Evolutionary conservation across 441 rosid genomes (phyloP).

Genomic region (Bruguiera hainesii): DNA sequence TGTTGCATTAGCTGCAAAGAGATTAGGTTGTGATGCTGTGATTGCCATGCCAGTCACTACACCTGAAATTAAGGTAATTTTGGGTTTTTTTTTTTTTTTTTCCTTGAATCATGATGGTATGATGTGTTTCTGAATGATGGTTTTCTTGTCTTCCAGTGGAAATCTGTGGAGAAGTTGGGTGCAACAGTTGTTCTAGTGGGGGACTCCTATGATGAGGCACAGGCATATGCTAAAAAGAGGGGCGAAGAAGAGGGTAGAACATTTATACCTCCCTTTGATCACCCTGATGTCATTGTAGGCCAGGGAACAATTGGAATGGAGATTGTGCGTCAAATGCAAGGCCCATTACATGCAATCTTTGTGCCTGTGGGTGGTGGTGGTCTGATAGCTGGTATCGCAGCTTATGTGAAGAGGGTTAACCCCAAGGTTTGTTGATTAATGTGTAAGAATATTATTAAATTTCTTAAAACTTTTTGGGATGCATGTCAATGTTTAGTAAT

Average conservation of each 20-base stretch:
- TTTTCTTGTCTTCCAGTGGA: slow-evolving; percentile 53
- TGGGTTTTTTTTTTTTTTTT: not conserved
- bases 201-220: slow-evolving; percentile 93
- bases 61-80: slow-evolving; percentile 80
- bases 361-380: slow-evolving; percentile 99
- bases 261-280: slow-evolving; percentile 96
- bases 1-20: slow-evolving; percentile 82
- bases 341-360: slow-evolving; percentile 83
- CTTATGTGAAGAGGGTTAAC: slow-evolving; percentile 81
- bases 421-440: slow-evolving; percentile 55
- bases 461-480: not conserved
- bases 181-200: slow-evolving; percentile 79
- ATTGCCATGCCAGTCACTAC: slow-evolving; percentile 92
- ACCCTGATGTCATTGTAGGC: slow-evolving; percentile 85
- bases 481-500: not conserved
- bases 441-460: not conserved
- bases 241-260: slow-evolving; percentile 64
- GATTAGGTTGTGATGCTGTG: slow-evolving; percentile 66
- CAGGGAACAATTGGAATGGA: slow-evolving; percentile 99
- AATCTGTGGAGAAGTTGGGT: slow-evolving; percentile 73
- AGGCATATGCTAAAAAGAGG: slow-evolving; percentile 69
- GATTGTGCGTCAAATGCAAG: slow-evolving; percentile 69
- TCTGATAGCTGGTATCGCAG: slow-evolving; percentile 95
- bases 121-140: slow-evolving; percentile 12
- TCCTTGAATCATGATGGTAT: not conserved